phyloP scores from a whole-genome alignment of 1,139 yeast species.

The Pichia sp. region DNA sequence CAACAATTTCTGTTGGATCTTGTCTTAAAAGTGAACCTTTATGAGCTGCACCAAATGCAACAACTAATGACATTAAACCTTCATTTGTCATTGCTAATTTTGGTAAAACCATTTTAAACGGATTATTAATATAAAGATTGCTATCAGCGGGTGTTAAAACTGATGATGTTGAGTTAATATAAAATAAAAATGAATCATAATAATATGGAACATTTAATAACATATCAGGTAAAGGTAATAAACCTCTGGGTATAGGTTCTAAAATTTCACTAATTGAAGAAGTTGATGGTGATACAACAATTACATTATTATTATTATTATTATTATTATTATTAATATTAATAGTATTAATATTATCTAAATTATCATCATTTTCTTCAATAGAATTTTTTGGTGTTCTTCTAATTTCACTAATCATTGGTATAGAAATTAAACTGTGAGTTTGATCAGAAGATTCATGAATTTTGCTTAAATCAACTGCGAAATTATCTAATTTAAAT shows the following conservation, averaged over 20 bases:
- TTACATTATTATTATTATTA: background rate
- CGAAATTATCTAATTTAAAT: slow-evolving; percentile 20
- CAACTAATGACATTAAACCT: slow-evolving; percentile 51
- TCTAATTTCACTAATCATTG: too few species aligned
- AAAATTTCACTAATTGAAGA: slow-evolving; percentile 16
- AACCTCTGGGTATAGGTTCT: slow-evolving; percentile 40
- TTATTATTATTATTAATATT: background rate
- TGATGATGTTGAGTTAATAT: slow-evolving; percentile 55
- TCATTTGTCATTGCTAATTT: slow-evolving; percentile 61
- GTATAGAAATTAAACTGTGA: too few species aligned
- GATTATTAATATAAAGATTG: slow-evolving; percentile 50
- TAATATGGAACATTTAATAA: slow-evolving; percentile 53
- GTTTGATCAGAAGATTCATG: too few species aligned
- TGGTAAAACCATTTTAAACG: slow-evolving; percentile 60
- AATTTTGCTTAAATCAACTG: slow-evolving; percentile 18
- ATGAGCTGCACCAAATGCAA: slow-evolving; percentile 64
- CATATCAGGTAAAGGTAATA: slow-evolving; percentile 53
- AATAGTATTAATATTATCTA: background rate
- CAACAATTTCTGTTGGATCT: slow-evolving; percentile 41
- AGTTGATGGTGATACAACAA: slow-evolving; percentile 7
- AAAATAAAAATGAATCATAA: slow-evolving; percentile 56
- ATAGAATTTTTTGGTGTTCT: too few species aligned
- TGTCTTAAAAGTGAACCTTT: slow-evolving; percentile 33
- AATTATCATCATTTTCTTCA: background rate
- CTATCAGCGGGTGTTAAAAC: slow-evolving; percentile 67